Percentiles rank a stretch among this genome's conserved stretches.
phyloP scores from a whole-genome alignment of 768 basidiomycete species.

The Auriculariales sp. region DNA sequence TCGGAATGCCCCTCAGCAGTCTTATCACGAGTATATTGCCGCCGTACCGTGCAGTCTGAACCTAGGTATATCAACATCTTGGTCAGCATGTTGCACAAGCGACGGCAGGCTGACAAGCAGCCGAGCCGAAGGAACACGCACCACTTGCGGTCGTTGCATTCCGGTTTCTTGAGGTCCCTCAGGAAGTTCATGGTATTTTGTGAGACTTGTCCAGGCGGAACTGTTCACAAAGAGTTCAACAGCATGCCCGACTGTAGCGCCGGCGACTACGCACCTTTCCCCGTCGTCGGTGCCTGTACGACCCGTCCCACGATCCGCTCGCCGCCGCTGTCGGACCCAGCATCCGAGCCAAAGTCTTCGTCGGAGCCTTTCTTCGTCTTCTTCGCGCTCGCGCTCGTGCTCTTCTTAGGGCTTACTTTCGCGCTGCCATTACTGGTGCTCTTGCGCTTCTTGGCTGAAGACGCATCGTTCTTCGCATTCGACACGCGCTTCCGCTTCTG shows the following conservation, averaged over 20 bases:
- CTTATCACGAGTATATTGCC: too few species aligned
- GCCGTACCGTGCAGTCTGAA: too few species aligned
- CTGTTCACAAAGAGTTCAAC: constrained; percentile 22
- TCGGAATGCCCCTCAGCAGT: too few species aligned
- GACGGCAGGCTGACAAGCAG: too few species aligned
- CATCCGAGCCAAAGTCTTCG: constrained; percentile 21
- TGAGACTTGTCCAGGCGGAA: constrained; percentile 75
- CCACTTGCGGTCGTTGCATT: constrained; percentile 79
- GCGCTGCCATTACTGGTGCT: too few species aligned
- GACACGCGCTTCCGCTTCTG: too few species aligned
- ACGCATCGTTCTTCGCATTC: too few species aligned
- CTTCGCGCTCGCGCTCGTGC: constrained; percentile 9
- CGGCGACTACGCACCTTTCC: constrained; percentile 43
- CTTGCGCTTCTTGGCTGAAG: too few species aligned
- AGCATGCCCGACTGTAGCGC: not conserved
- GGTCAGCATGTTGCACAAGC: too few species aligned
- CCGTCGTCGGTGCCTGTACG: constrained; percentile 68
- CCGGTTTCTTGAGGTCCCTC: constrained; percentile 48
- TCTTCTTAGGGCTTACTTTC: too few species aligned
- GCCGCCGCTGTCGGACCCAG: constrained; percentile 36
- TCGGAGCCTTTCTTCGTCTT: constrained; percentile 18
- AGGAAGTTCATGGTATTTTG: constrained; percentile 76
- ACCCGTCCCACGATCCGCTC: constrained; percentile 62
- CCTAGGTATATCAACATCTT: too few species aligned
- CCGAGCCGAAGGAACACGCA: too few species aligned